Conservation (phyloP, 2,329 filamentous ascomycete species). For the Keithomyces neogunnii region DNA sequence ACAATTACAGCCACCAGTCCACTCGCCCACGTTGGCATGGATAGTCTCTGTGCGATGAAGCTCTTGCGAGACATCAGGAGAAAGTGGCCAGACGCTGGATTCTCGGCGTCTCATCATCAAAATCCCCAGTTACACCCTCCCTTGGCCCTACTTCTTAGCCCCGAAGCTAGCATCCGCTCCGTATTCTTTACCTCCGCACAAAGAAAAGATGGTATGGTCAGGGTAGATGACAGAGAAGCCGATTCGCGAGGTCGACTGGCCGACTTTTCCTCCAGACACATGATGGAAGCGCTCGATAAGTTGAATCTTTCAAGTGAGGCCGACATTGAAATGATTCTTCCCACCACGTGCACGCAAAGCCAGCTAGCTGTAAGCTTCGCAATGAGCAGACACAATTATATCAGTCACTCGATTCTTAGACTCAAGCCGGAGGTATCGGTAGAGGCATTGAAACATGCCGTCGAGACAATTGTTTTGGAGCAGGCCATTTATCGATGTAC, state of each 20-base stretch:
- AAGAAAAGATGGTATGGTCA: not conserved
- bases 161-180: slow-evolving; percentile 17
- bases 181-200: slow-evolving; percentile 9
- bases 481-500: slow-evolving; percentile 24
- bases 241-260: slow-evolving; percentile 4
- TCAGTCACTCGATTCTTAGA: not conserved
- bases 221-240: not conserved
- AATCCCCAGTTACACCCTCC: slow-evolving; percentile 10
- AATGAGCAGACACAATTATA: slow-evolving; percentile 13
- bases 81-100: slow-evolving; percentile 6
- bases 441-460: slow-evolving; percentile 15
- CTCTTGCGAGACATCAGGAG: slow-evolving; percentile 21
- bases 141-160: slow-evolving; percentile 17
- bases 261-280: slow-evolving; percentile 12
- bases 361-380: slow-evolving; percentile 25
- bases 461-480: slow-evolving; percentile 14
- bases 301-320: not conserved
- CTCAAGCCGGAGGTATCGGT: slow-evolving; percentile 16
- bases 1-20: slow-evolving; percentile 3
- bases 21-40: slow-evolving; percentile 17
- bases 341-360: slow-evolving; percentile 24
- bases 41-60: slow-evolving; percentile 25
- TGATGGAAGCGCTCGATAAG: slow-evolving; percentile 12
- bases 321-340: slow-evolving; percentile 20
- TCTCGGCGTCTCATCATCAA: too few relatives aligned